These are phyloP conservation scores for Dissoconium aciculare DNA, from an alignment of 2,329 filamentous ascomycete genomes.

Conservation along the genomic window DNA sequence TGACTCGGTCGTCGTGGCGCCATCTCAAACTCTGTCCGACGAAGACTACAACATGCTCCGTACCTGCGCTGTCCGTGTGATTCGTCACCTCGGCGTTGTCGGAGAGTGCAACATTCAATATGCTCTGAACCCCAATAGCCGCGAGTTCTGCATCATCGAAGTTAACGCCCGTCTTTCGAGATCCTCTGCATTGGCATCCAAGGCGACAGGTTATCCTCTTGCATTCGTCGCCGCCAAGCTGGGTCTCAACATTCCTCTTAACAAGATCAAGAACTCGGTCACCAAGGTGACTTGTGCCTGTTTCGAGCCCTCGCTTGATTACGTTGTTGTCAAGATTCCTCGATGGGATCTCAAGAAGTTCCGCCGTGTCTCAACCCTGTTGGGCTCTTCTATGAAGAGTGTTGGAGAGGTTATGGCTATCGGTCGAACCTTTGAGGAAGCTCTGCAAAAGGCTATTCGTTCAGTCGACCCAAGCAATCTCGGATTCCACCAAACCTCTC, in stretches of 20 bases:
- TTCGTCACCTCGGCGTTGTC: slow-evolving; percentile 89
- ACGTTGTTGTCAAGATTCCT: slow-evolving; percentile 97
- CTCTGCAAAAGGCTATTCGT: slow-evolving; percentile 94
- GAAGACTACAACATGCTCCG: slow-evolving; percentile 99
- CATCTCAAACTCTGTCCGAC: slow-evolving; percentile 89
- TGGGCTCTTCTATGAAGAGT: slow-evolving; percentile 98
- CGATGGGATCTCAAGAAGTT: slow-evolving; percentile 99
- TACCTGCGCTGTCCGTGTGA: slow-evolving; percentile 92
- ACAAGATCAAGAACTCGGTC: slow-evolving; percentile 91
- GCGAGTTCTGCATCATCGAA: slow-evolving; percentile 97
- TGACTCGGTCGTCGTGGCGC: slow-evolving; percentile 94
- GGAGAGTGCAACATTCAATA: slow-evolving; percentile 99
- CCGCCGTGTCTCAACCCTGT: slow-evolving; percentile 83
- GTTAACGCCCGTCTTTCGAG: slow-evolving; percentile 93
- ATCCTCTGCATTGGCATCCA: slow-evolving; percentile 89
- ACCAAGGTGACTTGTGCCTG: slow-evolving; percentile 93
- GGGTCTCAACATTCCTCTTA: slow-evolving; percentile 83
- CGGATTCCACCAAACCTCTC: slow-evolving; percentile 78
- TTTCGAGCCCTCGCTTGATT: slow-evolving; percentile 96
- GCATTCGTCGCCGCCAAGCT: slow-evolving; percentile 96
- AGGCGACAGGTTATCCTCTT: slow-evolving; percentile 90
- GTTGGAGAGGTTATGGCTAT: slow-evolving; percentile 99
- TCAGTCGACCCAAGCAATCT: slow-evolving; percentile 91
- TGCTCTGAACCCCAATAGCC: slow-evolving; percentile 84
- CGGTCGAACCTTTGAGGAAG: slow-evolving; percentile 90